Conservation (phyloP, 805 yeast species). For the Zygoascus tannicola region DNA sequence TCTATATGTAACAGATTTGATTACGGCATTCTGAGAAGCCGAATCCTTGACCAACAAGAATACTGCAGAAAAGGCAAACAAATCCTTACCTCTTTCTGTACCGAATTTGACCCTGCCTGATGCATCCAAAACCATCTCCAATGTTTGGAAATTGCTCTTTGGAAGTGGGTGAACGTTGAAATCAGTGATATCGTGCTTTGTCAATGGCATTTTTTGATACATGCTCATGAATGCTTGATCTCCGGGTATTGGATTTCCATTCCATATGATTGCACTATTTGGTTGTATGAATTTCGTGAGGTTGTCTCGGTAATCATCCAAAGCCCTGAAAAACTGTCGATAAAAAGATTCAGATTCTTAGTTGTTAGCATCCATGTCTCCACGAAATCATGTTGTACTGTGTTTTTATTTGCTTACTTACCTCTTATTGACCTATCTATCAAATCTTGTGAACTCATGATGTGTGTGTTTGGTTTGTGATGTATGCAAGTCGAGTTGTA, state of each 20-base stretch:
- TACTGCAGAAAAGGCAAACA: slow-evolving; percentile 28
- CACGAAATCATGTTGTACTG: too few relatives aligned
- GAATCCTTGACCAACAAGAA: slow-evolving; percentile 20
- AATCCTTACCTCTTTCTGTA: slow-evolving; percentile 20
- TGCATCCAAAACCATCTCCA: slow-evolving; percentile 24
- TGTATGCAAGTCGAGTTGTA: too few relatives aligned
- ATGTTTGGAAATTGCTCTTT: slow-evolving; percentile 36
- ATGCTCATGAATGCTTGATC: slow-evolving; percentile 28
- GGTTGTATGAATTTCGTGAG: slow-evolving; percentile 21
- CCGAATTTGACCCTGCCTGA: slow-evolving; percentile 31
- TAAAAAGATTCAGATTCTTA: slow-evolving; percentile 21
- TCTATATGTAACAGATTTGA: slow-evolving; percentile 28
- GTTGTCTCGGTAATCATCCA: slow-evolving; percentile 25
- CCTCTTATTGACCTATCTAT: neutral
- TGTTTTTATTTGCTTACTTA: too few relatives aligned
- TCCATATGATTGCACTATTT: slow-evolving; percentile 32
- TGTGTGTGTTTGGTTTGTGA: too few relatives aligned
- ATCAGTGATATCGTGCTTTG: slow-evolving; percentile 28
- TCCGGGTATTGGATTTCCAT: slow-evolving; percentile 35
- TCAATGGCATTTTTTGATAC: slow-evolving; percentile 28
- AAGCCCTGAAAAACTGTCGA: slow-evolving; percentile 25
- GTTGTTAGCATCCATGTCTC: too few relatives aligned
- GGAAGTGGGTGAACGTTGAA: slow-evolving; percentile 33
- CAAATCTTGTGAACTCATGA: too few relatives aligned
- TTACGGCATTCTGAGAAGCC: slow-evolving; percentile 10